These are phyloP conservation scores for Skeletonema tropicum DNA, from an alignment of 108 stramenopile genomes.

Conservation along the genomic window DNA sequence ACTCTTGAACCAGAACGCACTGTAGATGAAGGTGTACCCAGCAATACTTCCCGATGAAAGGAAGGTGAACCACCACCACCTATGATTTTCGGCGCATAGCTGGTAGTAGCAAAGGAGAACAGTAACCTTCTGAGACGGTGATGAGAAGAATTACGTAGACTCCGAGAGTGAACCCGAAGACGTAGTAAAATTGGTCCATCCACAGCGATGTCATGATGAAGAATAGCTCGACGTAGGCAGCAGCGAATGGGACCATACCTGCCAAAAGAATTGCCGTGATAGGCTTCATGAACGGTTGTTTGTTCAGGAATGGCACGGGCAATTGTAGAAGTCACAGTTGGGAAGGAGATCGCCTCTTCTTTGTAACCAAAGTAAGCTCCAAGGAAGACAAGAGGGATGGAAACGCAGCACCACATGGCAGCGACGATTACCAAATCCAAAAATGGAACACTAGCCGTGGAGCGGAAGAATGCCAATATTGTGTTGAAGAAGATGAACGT, in stretches of 20 bases:
- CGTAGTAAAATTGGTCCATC: constrained; percentile 99
- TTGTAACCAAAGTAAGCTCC: constrained; percentile 99
- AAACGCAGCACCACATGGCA: constrained; percentile 98
- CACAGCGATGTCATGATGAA: constrained; percentile 98
- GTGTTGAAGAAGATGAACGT: constrained; percentile 91
- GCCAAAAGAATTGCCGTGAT: constrained; percentile 80
- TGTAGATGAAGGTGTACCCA: constrained; percentile 93
- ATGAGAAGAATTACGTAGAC: constrained; percentile 95
- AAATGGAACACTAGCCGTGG: constrained; percentile 94
- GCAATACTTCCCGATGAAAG: constrained; percentile 92
- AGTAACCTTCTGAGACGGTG: constrained; percentile 97
- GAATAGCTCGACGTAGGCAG: constrained; percentile 98
- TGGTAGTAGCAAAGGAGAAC: constrained; percentile 98
- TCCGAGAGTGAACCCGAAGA: constrained; percentile 97
- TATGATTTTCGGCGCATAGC: constrained; percentile 97
- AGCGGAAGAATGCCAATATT: constrained; percentile 85
- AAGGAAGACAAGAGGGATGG: constrained; percentile 96
- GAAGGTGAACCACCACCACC: constrained; percentile 99
- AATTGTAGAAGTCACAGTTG: constrained; percentile 90
- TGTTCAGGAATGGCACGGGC: constrained; percentile 93
- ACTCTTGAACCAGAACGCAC: constrained; percentile 90
- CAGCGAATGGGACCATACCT: constrained; percentile 96
- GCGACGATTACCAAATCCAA: constrained; percentile 92
- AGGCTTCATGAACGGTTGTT: constrained; percentile 78
- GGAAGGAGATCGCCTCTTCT: constrained; percentile 80